Evolutionary conservation across 176 grass and related monocot genomes (phyloP).

Genomic region (Themeda triandra): DNA sequence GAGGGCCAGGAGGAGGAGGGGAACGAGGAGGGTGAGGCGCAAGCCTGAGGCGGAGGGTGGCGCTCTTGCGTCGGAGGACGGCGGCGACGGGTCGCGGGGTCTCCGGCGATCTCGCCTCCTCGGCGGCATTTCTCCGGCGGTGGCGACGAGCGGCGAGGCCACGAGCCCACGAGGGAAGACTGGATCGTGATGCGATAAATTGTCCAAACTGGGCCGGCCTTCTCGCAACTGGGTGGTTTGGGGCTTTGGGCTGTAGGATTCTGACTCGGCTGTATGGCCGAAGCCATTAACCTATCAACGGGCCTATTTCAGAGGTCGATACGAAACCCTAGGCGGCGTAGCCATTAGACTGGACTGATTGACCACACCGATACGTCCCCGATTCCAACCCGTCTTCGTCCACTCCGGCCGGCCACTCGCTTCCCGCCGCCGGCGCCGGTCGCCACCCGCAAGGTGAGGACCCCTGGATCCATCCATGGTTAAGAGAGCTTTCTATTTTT

Average conservation of each 20-base stretch:
- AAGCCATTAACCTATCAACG: slow-evolving; percentile 10
- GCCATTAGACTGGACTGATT: neutral
- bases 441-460: neutral
- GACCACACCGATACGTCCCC: neutral
- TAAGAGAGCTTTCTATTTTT: neutral
- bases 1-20: slow-evolving; percentile 33
- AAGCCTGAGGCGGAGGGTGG: slow-evolving; percentile 21
- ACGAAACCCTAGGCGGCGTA: slow-evolving; percentile 20
- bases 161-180: neutral
- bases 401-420: slow-evolving; percentile 24
- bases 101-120: slow-evolving; percentile 72
- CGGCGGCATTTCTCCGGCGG: slow-evolving; percentile 47
- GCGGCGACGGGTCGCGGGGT: slow-evolving; percentile 28
- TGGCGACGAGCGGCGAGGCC: neutral
- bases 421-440: neutral
- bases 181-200: too few species aligned
- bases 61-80: neutral
- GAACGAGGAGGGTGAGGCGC: slow-evolving; percentile 22
- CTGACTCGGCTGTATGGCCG: neutral
- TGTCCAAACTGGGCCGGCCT: neutral
- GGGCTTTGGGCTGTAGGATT: neutral
- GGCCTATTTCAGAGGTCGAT: neutral
- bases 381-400: slow-evolving; percentile 22
- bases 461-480: neutral
- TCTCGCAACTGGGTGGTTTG: neutral